Evolutionary conservation across 306 rosid species (phyloP).

Genomic region (Medicago ruthenica): DNA sequence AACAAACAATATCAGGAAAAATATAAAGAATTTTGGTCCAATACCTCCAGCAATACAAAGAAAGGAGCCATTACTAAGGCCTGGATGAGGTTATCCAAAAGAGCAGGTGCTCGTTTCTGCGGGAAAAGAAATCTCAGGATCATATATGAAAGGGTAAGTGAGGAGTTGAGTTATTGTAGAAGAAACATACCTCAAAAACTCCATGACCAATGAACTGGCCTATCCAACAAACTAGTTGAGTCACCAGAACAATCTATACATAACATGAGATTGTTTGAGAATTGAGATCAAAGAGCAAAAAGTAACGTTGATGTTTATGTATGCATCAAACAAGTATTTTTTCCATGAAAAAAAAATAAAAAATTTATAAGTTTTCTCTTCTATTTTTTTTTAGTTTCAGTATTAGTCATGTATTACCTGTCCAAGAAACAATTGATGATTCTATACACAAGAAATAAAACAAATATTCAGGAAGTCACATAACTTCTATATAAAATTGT

Average conservation of each 20-base stretch:
- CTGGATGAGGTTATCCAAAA: slow-evolving; percentile 75
- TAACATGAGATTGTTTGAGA: slow-evolving; percentile 12
- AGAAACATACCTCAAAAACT: slow-evolving; percentile 65
- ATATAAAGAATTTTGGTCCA: not conserved
- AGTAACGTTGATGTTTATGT: slow-evolving; percentile 5
- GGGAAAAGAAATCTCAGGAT: not conserved
- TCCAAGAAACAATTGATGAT: too few species aligned
- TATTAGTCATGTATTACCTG: too few species aligned
- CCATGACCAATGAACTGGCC: slow-evolving; percentile 88
- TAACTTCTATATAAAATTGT: too few species aligned
- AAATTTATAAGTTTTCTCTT: not conserved
- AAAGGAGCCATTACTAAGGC: slow-evolving; percentile 91
- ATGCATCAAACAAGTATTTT: slow-evolving; percentile 6
- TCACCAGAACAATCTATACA: slow-evolving; percentile 73
- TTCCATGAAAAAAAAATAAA: not conserved
- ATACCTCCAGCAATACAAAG: slow-evolving; percentile 91
- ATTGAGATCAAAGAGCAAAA: slow-evolving; percentile 11
- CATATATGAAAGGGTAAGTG: slow-evolving; percentile 8
- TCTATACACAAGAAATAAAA: too few species aligned
- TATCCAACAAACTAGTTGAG: slow-evolving; percentile 79
- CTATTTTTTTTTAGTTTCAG: too few species aligned
- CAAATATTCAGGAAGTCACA: too few species aligned
- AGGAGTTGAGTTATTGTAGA: not conserved
- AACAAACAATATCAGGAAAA: slow-evolving; percentile 6
- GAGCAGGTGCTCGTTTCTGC: slow-evolving; percentile 87